Conservation (phyloP, 257 asterid species). For the Linaria vulgaris region DNA sequence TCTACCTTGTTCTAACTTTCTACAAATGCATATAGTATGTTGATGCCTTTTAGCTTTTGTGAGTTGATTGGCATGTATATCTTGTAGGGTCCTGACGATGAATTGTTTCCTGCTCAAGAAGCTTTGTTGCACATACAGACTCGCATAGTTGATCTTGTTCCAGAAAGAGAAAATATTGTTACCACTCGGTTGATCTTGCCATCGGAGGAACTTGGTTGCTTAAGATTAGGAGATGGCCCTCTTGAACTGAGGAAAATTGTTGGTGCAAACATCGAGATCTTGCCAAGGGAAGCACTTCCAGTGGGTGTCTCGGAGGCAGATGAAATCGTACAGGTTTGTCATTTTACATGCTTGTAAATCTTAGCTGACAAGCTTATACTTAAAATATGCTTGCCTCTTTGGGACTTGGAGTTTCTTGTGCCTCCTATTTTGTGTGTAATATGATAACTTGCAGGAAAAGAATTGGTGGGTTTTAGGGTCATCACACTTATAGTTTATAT, state of each 20-base stretch:
- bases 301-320: conserved; percentile 52
- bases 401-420: not conserved
- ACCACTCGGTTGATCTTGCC: conserved; percentile 77
- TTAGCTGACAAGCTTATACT: conserved; percentile 6
- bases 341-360: conserved; percentile 7
- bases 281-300: conserved; percentile 67
- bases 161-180: conserved; percentile 70
- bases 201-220: conserved; percentile 69
- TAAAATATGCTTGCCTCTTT: not conserved
- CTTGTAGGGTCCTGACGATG: conserved; percentile 89
- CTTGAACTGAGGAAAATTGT: conserved; percentile 54
- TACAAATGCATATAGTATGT: conserved; percentile 4
- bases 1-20: conserved; percentile 5
- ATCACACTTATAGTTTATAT: not conserved
- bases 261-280: conserved; percentile 64
- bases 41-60: not conserved
- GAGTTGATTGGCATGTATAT: conserved; percentile 33
- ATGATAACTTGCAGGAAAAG: not conserved
- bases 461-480: not conserved
- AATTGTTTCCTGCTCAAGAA: conserved; percentile 97
- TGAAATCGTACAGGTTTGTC: conserved; percentile 77
- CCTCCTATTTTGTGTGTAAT: not conserved
- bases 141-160: conserved; percentile 72
- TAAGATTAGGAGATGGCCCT: conserved; percentile 44
- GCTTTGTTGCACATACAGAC: conserved; percentile 95